Evolutionary conservation across 163 green algal genomes (phyloP).

Genomic region (Trebouxiophyceae sp.): DNA sequence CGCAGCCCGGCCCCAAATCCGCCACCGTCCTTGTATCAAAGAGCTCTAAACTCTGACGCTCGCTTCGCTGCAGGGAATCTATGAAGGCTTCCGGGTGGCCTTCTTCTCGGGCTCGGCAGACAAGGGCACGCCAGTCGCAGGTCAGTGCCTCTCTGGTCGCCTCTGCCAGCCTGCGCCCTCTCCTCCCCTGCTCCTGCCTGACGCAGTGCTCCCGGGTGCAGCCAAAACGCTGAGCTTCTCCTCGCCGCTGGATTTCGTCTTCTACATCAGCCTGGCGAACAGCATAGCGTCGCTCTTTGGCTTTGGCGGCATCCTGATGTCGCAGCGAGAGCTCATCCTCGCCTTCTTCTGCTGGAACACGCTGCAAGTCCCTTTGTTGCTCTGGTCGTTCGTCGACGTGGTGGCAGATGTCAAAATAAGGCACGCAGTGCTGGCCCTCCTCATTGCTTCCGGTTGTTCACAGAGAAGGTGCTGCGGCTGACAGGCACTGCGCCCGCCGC

Average conservation of each 20-base stretch:
- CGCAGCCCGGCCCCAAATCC: too few relatives aligned
- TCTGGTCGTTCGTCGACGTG: conserved; percentile 58
- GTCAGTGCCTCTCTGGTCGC: not conserved
- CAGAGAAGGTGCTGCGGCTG: too few relatives aligned
- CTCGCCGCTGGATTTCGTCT: conserved; percentile 34
- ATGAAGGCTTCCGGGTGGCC: conserved; percentile 5
- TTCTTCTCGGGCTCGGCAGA: not conserved
- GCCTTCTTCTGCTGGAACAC: conserved; percentile 66
- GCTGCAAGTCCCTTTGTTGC: conserved; percentile 20
- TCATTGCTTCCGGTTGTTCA: too few relatives aligned
- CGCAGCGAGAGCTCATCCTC: conserved; percentile 41
- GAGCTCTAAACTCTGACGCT: too few relatives aligned
- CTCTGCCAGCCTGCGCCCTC: too few relatives aligned
- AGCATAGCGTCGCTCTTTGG: conserved; percentile 54
- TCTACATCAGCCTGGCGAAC: conserved; percentile 38
- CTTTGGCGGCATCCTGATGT: conserved; percentile 48
- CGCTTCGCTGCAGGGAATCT: not conserved
- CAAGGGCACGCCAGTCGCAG: not conserved
- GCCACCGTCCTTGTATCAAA: too few relatives aligned
- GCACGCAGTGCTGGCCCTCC: too few relatives aligned
- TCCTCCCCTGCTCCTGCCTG: not conserved
- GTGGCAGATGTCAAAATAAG: conserved; percentile 35
- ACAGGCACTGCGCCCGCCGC: too few relatives aligned
- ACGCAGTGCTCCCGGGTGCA: not conserved
- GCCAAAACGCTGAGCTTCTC: conserved; percentile 9